Evolutionary conservation across 2,329 filamentous ascomycete species (phyloP).

Genomic region (Arthrobotrys conoides): DNA sequence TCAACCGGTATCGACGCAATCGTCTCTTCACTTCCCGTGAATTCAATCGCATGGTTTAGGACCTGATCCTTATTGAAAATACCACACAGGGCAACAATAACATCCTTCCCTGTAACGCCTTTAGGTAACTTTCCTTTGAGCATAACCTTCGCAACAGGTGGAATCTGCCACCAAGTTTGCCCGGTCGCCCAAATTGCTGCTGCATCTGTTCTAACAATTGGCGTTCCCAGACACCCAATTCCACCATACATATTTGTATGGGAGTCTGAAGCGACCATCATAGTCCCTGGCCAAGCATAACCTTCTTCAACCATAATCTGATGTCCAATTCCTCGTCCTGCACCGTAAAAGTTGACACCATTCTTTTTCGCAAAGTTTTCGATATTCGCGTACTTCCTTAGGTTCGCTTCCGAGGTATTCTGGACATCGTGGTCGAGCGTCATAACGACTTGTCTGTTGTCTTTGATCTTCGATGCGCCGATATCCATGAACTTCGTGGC

Average conservation of each 20-base stretch:
- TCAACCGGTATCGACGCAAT: constrained; percentile 80
- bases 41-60: constrained; percentile 91
- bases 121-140: constrained; percentile 80
- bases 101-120: constrained; percentile 92
- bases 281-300: constrained; percentile 85
- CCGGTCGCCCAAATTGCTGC: constrained; percentile 87
- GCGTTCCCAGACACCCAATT: constrained; percentile 81
- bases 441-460: constrained; percentile 82
- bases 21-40: constrained; percentile 83
- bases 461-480: constrained; percentile 80
- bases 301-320: constrained; percentile 92
- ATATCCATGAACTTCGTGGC: constrained; percentile 86
- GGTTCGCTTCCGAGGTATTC: constrained; percentile 81
- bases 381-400: constrained; percentile 86
- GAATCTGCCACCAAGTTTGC: constrained; percentile 89
- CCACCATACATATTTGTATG: constrained; percentile 90
- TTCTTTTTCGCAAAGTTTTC: constrained; percentile 85
- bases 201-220: constrained; percentile 89
- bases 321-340: constrained; percentile 86
- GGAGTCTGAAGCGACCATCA: constrained; percentile 82
- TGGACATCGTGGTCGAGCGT: constrained; percentile 91
- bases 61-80: constrained; percentile 90
- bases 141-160: constrained; percentile 84
- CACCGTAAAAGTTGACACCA: constrained; percentile 81
- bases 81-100: constrained; percentile 89